Percentiles rank a stretch among this genome's conserved stretches.
phyloP scores from a whole-genome alignment of 805 yeast genomes.

The Myxozyma neotropica region DNA sequence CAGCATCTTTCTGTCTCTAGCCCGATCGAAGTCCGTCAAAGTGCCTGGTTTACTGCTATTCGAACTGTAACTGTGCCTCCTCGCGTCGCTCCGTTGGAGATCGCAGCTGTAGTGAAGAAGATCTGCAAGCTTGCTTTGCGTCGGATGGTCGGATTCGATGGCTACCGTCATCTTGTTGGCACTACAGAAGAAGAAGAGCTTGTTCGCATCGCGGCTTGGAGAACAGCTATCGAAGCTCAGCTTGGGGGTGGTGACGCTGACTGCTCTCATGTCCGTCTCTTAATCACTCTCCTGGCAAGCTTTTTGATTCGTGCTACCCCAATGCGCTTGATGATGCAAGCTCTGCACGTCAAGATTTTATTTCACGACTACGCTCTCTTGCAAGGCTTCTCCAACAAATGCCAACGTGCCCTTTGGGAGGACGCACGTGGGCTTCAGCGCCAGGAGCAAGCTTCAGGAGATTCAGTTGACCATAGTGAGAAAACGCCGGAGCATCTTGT shows the following conservation, averaged over 20 bases:
- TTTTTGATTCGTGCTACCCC: constrained; percentile 37
- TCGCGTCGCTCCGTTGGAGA: constrained; percentile 14
- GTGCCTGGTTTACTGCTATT: constrained; percentile 39
- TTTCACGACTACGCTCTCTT: constrained; percentile 29
- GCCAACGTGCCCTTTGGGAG: constrained; percentile 37
- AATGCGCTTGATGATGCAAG: constrained; percentile 37
- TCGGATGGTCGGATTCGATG: constrained; percentile 36
- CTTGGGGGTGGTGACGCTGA: constrained; percentile 45
- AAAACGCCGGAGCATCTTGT: constrained; percentile 32
- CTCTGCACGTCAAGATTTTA: constrained; percentile 41
- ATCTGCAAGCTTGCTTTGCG: constrained; percentile 33
- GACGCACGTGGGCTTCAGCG: constrained; percentile 36
- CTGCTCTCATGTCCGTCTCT: constrained; percentile 35
- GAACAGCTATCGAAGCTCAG: constrained; percentile 43
- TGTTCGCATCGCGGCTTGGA: constrained; percentile 29
- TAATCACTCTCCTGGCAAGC: constrained; percentile 39
- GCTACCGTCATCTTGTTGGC: constrained; percentile 31
- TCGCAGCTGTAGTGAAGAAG: constrained; percentile 21
- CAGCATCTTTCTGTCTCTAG: constrained; percentile 20
- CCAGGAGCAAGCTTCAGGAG: constrained; percentile 16
- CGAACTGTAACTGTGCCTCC: constrained; percentile 37
- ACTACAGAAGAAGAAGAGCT: constrained; percentile 27
- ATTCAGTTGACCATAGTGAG: constrained; percentile 14
- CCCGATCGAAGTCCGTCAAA: constrained; percentile 33
- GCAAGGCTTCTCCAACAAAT: constrained; percentile 24